Percentiles rank a stretch among this genome's conserved stretches.
phyloP scores from a whole-genome alignment of 345 rosid genomes.

The Leavenworthia alabamica region DNA sequence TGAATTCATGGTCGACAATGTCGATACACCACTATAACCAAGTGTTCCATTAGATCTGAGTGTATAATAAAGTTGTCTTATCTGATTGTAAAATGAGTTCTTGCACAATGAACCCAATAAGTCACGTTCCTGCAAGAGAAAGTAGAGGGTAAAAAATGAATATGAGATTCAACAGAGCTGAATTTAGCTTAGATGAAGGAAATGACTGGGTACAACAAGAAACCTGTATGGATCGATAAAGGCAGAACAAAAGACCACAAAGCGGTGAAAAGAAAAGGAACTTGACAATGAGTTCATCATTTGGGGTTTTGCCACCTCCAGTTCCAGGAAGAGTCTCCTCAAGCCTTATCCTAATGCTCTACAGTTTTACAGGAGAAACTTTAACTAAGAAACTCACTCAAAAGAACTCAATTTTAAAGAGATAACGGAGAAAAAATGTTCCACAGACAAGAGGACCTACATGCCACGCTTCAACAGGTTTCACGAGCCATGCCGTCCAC shows the following conservation, averaged over 20 bases:
- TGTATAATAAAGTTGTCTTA: slow-evolving; percentile 53
- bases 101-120: slow-evolving; percentile 42
- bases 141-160: background rate
- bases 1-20: slow-evolving; percentile 39
- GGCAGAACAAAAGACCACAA: slow-evolving; percentile 40
- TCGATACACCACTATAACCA: slow-evolving; percentile 49
- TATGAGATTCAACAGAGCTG: background rate
- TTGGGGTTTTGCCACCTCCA: slow-evolving; percentile 73
- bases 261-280: slow-evolving; percentile 68
- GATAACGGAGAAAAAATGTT: too few relatives aligned
- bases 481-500: slow-evolving; percentile 97
- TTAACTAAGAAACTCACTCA: background rate
- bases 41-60: slow-evolving; percentile 47
- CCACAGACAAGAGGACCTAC: slow-evolving; percentile 39
- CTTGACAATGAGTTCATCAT: slow-evolving; percentile 55
- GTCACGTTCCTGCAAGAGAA: slow-evolving; percentile 44
- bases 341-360: slow-evolving; percentile 65
- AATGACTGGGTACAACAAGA: background rate
- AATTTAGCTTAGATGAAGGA: background rate
- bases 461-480: slow-evolving; percentile 98
- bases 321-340: slow-evolving; percentile 90
- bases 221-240: slow-evolving; percentile 26
- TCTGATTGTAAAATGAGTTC: slow-evolving; percentile 50
- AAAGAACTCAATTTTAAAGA: too few relatives aligned
- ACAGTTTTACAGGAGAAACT: slow-evolving; percentile 3